Conservation (phyloP, 257 asterid genomes). For the Solanum appendiculatum region DNA sequence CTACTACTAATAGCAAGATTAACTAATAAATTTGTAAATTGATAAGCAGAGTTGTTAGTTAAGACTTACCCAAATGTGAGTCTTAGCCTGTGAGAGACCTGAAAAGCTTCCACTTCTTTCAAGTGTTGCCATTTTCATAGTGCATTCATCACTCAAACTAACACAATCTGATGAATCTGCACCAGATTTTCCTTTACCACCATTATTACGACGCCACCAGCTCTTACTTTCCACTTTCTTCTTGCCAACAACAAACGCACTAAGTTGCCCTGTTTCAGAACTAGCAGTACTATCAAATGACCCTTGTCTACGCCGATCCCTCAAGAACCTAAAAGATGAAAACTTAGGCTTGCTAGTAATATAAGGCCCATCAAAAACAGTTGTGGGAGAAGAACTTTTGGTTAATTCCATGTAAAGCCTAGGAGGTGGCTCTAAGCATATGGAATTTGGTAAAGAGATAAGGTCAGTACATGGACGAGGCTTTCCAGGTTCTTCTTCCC, state of each 20-base stretch:
- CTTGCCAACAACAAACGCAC: slow-evolving; percentile 13
- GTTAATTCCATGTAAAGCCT: slow-evolving; percentile 5
- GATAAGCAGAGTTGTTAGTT: background rate
- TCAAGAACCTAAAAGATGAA: slow-evolving; percentile 35
- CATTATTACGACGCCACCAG: slow-evolving; percentile 6
- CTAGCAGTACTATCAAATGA: slow-evolving; percentile 12
- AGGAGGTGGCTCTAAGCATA: slow-evolving; percentile 39
- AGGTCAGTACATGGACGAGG: slow-evolving; percentile 34
- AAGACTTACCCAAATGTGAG: slow-evolving; percentile 59
- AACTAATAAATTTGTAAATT: background rate
- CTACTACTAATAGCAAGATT: background rate
- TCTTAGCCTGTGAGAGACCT: slow-evolving; percentile 18
- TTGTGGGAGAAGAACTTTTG: slow-evolving; percentile 31
- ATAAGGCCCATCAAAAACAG: slow-evolving; percentile 49
- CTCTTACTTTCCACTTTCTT: slow-evolving; percentile 7
- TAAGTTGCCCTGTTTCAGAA: slow-evolving; percentile 17
- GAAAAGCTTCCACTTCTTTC: slow-evolving; percentile 52
- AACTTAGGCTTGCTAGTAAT: slow-evolving; percentile 18
- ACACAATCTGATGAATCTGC: slow-evolving; percentile 14
- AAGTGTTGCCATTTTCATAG: slow-evolving; percentile 13
- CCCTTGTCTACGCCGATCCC: slow-evolving; percentile 8
- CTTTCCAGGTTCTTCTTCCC: slow-evolving; percentile 63
- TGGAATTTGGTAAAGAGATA: slow-evolving; percentile 10
- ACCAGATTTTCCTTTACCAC: slow-evolving; percentile 8
- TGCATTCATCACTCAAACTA: slow-evolving; percentile 1